phyloP scores from a whole-genome alignment of 2,329 filamentous ascomycete genomes.

The Alternaria angustiovoidea region DNA sequence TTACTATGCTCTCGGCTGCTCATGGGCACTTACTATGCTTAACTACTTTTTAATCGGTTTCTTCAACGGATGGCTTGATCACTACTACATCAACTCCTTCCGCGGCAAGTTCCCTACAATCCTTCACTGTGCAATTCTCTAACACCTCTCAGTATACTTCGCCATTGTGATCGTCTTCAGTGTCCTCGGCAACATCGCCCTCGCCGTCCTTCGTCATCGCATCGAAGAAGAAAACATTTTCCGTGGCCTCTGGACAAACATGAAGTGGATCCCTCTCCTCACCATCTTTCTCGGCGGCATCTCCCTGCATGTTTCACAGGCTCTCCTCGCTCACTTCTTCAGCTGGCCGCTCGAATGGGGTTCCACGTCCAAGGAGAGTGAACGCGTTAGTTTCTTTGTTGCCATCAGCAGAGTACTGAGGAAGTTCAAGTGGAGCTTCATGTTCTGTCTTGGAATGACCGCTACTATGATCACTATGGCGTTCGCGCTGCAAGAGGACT shows the following conservation, averaged over 20 bases:
- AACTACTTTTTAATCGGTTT: conserved; percentile 79
- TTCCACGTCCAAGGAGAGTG: conserved; percentile 81
- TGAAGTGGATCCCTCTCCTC: conserved; percentile 71
- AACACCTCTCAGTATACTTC: conserved; percentile 59
- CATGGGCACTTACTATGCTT: conserved; percentile 70
- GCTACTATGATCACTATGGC: conserved; percentile 72
- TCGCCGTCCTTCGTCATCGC: conserved; percentile 71
- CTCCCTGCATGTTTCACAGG: conserved; percentile 81
- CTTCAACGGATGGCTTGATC: conserved; percentile 77
- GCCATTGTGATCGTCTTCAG: conserved; percentile 72
- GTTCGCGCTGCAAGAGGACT: conserved; percentile 69
- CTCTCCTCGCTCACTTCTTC: conserved; percentile 82
- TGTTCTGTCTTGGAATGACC: conserved; percentile 67
- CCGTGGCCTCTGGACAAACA: conserved; percentile 61
- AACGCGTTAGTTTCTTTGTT: conserved; percentile 84
- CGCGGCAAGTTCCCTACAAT: conserved; percentile 50
- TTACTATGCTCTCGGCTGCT: conserved; percentile 74
- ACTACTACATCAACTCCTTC: conserved; percentile 80
- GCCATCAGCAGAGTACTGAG: conserved; percentile 81
- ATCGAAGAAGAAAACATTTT: conserved; percentile 63
- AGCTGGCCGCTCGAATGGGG: conserved; percentile 88
- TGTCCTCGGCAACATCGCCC: conserved; percentile 65
- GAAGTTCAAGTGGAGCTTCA: conserved; percentile 73
- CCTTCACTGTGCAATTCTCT: not conserved
- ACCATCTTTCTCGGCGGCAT: conserved; percentile 85